Evolutionary conservation across 176 grass and related monocot species (phyloP), one percentile per base, ranked within the genome.

Genomic region (Urochloa ruziziensis): DNA sequence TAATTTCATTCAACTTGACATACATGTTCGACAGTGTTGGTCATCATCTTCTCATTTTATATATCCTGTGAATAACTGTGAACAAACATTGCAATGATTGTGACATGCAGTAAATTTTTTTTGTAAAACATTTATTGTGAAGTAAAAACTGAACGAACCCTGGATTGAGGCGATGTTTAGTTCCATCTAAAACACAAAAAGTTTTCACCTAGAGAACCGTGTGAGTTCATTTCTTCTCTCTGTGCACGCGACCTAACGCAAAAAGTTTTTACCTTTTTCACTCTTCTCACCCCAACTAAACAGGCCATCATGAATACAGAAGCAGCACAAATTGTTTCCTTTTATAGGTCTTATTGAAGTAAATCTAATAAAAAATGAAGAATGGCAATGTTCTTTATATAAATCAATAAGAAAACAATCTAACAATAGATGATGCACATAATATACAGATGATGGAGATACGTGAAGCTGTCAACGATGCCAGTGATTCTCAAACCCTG

Each of bases 371-470:
- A 11, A 51, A 28, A 54, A 70, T 27, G 71, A 77, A 78, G 49
- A 51, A 33, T 61, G 43, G 3, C 14, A 27, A 32, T 48, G 67
- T 32, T 35, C 49, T 62, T 32, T 56, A 54, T 48, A 54, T 51
- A 42, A 53, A 36, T 79, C 34, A 63, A 30, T n/a, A 2, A 10
- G n/a, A 48, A 23, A 30, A 47, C 35, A 78, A 46, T 23, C 4
- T 85, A 4, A 61, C 24, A 5, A 34, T 69, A 47, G 14, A 3
- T 19, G 7, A 16, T 36, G 25, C 62, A 27, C 37, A 40, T 53
- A 72, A 56, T 69, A 66, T 83, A 4, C 82, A 95, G 93, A 98
- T 95, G 93, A 86, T 98, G 96, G 96, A 95, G 77, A 88, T 95
- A 27, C 86, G 91, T 17, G 93, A 98, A 93, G 82, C 86, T 30